Base-by-base conservation (phyloP, 192 early-diverging fungal species). In the Mortierella hygrophila region DNA sequence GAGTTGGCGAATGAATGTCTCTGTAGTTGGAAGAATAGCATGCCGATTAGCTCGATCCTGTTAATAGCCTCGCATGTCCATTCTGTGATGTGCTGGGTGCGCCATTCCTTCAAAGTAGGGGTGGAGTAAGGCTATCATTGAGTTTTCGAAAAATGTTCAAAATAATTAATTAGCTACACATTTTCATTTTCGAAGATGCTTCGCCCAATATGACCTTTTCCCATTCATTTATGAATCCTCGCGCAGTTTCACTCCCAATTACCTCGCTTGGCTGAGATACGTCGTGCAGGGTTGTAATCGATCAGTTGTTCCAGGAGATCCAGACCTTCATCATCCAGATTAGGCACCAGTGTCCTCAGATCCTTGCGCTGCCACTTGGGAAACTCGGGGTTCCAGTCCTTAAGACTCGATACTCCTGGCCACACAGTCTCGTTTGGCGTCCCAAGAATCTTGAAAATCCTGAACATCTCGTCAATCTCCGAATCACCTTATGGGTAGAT, bases 401-500 rank as follows among this genome's bases (percentile, higher is more conserved):
- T 95, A 47, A 97, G 88, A 26, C 76, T 55, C n/a, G 89, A 79
- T 42, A 97, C 81, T 9, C 94, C 94, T 15, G 95, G 95, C 97
- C 97, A 98, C 37, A 92, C 89, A 38, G 90, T 74, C 55, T 94
- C 94, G 72, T 90, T 93, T 4, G 97, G 97, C 6, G 97, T 98
- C 37, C 97, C 97, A 29, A 96, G 90, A 32, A 94, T 82, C 89
- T 92, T 88, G 91, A 98, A 98, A 82, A 98, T 98, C 70, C 94
- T 93, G 91, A 97, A 97, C n/a, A 98, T 88, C 83, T 98, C 94
- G 89, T 97, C 97, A 78, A 97, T 97, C 76, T 98, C 97, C 47
- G 96, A 97, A 79, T 95, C 94, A 26, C 95, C 94, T 93, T 75
- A 5, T 32, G 26, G 3, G 55, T n/a, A 20, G 72, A 55, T 18